A percentile compares a stretch with the other conserved stretches of the same genome.
Evolutionary conservation across 2,329 filamentous ascomycete species (phyloP).

Genomic region (Neospermospora avenae): DNA sequence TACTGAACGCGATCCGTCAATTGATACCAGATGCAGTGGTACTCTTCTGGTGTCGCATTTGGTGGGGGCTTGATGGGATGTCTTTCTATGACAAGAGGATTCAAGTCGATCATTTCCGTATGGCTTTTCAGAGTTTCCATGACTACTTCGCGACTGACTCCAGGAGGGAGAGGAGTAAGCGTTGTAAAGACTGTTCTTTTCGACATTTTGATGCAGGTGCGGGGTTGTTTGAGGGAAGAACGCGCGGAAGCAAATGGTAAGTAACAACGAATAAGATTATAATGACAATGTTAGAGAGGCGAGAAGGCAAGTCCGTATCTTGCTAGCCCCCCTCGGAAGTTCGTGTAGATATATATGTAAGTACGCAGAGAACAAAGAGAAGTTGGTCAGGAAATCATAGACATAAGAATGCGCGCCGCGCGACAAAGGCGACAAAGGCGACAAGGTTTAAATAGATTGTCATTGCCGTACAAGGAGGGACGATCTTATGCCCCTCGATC

Average conservation of each 20-base stretch:
- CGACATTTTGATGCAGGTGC: slow-evolving; percentile 23
- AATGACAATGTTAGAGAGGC: background rate
- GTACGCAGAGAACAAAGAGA: background rate
- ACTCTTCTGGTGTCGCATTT: slow-evolving; percentile 68
- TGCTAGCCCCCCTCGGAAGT: too few species aligned
- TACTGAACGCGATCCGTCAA: slow-evolving; percentile 75
- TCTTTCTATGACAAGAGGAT: slow-evolving; percentile 75
- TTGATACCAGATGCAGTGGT: slow-evolving; percentile 71
- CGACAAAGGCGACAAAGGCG: background rate
- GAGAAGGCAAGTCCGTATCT: background rate
- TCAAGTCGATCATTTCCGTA: slow-evolving; percentile 80
- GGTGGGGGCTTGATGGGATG: slow-evolving; percentile 64
- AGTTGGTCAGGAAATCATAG: background rate
- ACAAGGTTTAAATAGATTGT: too few species aligned
- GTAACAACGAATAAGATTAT: background rate
- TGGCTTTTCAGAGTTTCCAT: slow-evolving; percentile 75
- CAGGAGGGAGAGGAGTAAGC: slow-evolving; percentile 71
- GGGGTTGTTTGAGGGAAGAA: background rate
- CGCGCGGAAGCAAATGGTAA: background rate
- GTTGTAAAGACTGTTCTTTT: slow-evolving; percentile 64
- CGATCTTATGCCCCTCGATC: background rate
- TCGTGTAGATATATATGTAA: background rate
- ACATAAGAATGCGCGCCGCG: background rate
- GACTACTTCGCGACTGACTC: slow-evolving; percentile 66
- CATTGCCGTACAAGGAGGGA: background rate